These are phyloP conservation scores for Yamagishiella unicocca DNA, from an alignment of 139 green algal species.

Conservation along the genomic window DNA sequence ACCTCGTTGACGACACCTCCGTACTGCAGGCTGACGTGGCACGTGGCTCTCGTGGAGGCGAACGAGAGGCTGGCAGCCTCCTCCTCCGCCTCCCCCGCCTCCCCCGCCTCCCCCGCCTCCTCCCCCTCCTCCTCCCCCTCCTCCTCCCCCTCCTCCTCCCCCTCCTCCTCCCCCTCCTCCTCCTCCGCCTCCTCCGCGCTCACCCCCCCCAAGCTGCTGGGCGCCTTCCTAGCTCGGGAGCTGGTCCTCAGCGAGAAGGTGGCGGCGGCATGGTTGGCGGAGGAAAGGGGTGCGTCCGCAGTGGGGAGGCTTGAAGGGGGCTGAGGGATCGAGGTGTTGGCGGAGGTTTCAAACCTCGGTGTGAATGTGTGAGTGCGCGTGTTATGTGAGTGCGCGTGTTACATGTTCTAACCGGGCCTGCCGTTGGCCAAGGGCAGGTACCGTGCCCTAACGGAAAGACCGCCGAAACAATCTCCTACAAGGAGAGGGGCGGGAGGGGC, in stretches of 20 bases:
- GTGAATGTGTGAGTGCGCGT: not conserved
- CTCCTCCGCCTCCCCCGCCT: not conserved
- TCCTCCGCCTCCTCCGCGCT: slow-evolving; percentile 1
- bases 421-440: too few species aligned
- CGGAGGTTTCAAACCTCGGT: not conserved
- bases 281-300: not conserved
- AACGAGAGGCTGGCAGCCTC: not conserved
- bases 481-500: too few species aligned
- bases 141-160: not conserved
- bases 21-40: slow-evolving; percentile 27
- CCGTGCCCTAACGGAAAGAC: too few species aligned
- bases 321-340: not conserved
- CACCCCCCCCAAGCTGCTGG: not conserved
- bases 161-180: not conserved
- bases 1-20: not conserved
- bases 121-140: not conserved
- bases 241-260: slow-evolving; percentile 41
- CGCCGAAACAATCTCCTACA: too few species aligned
- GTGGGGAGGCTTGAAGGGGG: not conserved
- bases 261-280: slow-evolving; percentile 2
- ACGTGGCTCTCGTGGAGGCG: not conserved
- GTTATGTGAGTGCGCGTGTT: not conserved
- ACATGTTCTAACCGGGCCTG: too few species aligned
- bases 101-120: too few species aligned
- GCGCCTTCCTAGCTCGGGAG: slow-evolving; percentile 15